phyloP scores from a whole-genome alignment of 2,329 filamentous ascomycete species.

The Tolypocladium tundrense region DNA sequence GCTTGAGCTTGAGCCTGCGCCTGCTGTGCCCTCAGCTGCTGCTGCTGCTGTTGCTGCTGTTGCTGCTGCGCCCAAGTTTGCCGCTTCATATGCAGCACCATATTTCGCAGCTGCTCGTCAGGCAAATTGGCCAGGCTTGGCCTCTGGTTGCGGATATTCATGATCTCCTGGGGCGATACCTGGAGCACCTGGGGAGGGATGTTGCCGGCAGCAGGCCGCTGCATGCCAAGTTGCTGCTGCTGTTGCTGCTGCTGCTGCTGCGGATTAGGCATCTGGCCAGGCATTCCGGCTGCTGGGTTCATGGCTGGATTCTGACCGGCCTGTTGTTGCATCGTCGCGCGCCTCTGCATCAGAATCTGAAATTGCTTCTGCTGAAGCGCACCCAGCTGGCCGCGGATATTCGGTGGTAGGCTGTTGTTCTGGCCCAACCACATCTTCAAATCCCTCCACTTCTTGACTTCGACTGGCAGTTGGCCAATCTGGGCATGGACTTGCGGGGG shows the following conservation, averaged over 20 bases:
- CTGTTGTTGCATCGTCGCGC: constrained; percentile 17
- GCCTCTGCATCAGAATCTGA: constrained; percentile 18
- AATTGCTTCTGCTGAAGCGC: constrained; percentile 30
- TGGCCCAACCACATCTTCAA: constrained; percentile 31
- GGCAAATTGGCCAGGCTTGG: constrained; percentile 16
- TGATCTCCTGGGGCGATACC: constrained; percentile 22
- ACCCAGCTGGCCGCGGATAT: constrained; percentile 20
- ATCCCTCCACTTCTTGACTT: constrained; percentile 39
- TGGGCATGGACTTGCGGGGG: constrained; percentile 23
- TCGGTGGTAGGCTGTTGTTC: constrained; percentile 22
- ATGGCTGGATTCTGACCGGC: constrained; percentile 19
- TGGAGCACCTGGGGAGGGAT: constrained; percentile 22
- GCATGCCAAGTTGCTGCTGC: constrained; percentile 11
- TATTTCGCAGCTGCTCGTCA: constrained; percentile 22
- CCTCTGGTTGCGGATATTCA: constrained; percentile 16
- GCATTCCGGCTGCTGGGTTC: constrained; percentile 12
- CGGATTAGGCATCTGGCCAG: constrained; percentile 16
- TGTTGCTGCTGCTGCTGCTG: constrained; percentile 7
- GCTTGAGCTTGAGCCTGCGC: constrained; percentile 6
- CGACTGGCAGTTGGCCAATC: constrained; percentile 23
- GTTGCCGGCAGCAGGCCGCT: constrained; percentile 11
- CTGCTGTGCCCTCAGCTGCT: constrained; percentile 8
- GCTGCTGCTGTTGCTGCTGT: constrained; percentile 20
- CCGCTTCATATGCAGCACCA: constrained; percentile 23
- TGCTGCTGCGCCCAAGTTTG: constrained; percentile 17